Percentiles rank a stretch among this genome's conserved stretches.
These are phyloP conservation scores for Pulveroboletus sp. DNA, from an alignment of 768 basidiomycete genomes.

Conservation along the genomic window DNA sequence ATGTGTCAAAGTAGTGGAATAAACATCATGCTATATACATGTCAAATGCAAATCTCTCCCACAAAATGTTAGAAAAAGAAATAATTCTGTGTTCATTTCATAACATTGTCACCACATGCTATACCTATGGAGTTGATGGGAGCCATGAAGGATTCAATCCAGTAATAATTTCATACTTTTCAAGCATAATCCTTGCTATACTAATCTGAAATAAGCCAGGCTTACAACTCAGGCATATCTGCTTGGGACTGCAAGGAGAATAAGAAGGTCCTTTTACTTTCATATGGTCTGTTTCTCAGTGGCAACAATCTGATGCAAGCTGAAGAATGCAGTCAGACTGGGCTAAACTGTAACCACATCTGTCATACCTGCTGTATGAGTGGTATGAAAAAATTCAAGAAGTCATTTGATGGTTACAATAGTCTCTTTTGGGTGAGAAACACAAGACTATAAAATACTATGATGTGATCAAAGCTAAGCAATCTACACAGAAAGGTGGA, in stretches of 20 bases:
- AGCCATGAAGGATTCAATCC: conserved; percentile 25
- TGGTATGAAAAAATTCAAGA: conserved; percentile 32
- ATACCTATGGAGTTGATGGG: conserved; percentile 29
- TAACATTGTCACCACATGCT: conserved; percentile 33
- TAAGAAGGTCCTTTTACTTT: conserved; percentile 13
- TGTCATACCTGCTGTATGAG: conserved; percentile 41
- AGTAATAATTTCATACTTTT: conserved; percentile 4
- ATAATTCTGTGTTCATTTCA: conserved; percentile 27
- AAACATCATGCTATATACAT: conserved; percentile 32
- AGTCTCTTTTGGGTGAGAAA: conserved; percentile 32
- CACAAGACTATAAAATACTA: too few relatives aligned
- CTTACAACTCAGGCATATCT: conserved; percentile 10
- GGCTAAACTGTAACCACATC: conserved; percentile 36
- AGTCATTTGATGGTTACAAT: conserved; percentile 34
- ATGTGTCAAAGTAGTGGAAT: conserved; percentile 36
- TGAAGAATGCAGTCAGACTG: conserved; percentile 34
- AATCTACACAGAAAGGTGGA: too few relatives aligned
- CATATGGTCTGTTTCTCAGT: conserved; percentile 25
- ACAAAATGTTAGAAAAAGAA: conserved; percentile 30
- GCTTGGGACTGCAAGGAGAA: conserved; percentile 29
- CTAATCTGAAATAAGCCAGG: too few relatives aligned
- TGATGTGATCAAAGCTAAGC: too few relatives aligned
- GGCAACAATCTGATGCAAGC: conserved; percentile 37
- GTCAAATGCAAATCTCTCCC: conserved; percentile 28
- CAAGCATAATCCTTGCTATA: too few relatives aligned